These are phyloP conservation scores for Filosporella fistucella DNA, from an alignment of 495 filamentous ascomycete species.

Conservation along the genomic window DNA sequence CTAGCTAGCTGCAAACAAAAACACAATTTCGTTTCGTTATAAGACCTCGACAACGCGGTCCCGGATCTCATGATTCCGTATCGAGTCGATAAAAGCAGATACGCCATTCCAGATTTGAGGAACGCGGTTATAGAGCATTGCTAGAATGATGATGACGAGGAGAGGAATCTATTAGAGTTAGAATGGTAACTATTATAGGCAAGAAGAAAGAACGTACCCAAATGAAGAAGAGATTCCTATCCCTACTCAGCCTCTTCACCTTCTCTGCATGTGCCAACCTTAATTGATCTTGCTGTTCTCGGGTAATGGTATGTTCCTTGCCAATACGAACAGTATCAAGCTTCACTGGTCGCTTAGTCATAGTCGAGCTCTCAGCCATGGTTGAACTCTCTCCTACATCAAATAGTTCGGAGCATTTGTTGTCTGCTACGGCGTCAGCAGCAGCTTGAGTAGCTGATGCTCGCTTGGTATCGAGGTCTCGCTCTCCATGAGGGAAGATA, in stretches of 20 bases:
- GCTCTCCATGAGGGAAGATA: slow-evolving; percentile 61
- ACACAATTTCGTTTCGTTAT: slow-evolving; percentile 9
- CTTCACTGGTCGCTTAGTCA: slow-evolving; percentile 20
- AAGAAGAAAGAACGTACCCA: slow-evolving; percentile 54
- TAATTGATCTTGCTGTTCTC: slow-evolving; percentile 70
- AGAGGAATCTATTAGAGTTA: slow-evolving; percentile 41
- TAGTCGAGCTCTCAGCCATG: slow-evolving; percentile 23
- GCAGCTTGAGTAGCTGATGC: slow-evolving; percentile 54
- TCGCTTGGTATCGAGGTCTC: slow-evolving; percentile 57
- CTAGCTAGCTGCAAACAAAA: no score
- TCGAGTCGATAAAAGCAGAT: slow-evolving; percentile 1
- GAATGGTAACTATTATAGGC: slow-evolving; percentile 28
- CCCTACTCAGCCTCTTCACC: slow-evolving; percentile 68
- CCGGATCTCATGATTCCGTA: slow-evolving; percentile 8
- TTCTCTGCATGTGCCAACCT: slow-evolving; percentile 66
- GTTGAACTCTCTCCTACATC: slow-evolving; percentile 35
- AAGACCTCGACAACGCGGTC: slow-evolving; percentile 17
- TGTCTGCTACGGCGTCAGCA: slow-evolving; percentile 60
- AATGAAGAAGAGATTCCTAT: slow-evolving; percentile 78
- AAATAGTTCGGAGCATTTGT: slow-evolving; percentile 57
- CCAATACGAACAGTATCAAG: slow-evolving; percentile 47
- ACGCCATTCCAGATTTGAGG: slow-evolving; percentile 28
- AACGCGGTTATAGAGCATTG: slow-evolving; percentile 58
- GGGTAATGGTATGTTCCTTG: slow-evolving; percentile 50
- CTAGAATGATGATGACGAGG: slow-evolving; percentile 57